These are phyloP conservation scores for Pichia gijzeniarum DNA, from an alignment of 805 yeast species.

Conservation along the genomic window DNA sequence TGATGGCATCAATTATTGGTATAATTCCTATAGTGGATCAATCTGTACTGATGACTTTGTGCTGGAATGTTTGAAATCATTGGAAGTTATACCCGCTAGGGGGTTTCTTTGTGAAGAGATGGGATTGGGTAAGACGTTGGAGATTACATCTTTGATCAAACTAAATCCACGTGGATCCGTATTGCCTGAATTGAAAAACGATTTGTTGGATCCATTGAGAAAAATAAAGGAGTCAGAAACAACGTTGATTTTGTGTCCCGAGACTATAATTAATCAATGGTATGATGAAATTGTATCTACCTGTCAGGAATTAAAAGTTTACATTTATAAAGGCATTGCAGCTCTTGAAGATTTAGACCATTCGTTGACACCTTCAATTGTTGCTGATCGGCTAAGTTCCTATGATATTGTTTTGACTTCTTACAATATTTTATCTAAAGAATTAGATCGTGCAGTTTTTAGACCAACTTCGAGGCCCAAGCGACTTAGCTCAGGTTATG, in stretches of 20 bases:
- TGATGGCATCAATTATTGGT: slow-evolving; percentile 32
- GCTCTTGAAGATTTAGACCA: slow-evolving; percentile 27
- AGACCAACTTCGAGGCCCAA: slow-evolving; percentile 51
- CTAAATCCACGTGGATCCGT: slow-evolving; percentile 48
- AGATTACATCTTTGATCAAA: slow-evolving; percentile 59
- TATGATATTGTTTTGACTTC: slow-evolving; percentile 80
- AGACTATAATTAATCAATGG: slow-evolving; percentile 84
- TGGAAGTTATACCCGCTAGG: slow-evolving; percentile 30
- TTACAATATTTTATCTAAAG: slow-evolving; percentile 62
- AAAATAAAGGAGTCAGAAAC: slow-evolving; percentile 50
- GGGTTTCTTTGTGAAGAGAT: slow-evolving; percentile 90
- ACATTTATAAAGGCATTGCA: slow-evolving; percentile 55
- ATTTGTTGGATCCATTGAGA: slow-evolving; percentile 37
- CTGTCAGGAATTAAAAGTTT: slow-evolving; percentile 56
- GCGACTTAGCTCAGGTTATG: slow-evolving; percentile 32
- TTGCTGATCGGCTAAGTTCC: slow-evolving; percentile 49
- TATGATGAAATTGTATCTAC: slow-evolving; percentile 54
- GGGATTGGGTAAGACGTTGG: slow-evolving; percentile 97
- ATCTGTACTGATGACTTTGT: slow-evolving; percentile 32
- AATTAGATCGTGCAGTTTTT: slow-evolving; percentile 72
- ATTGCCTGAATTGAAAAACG: slow-evolving; percentile 25
- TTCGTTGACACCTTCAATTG: slow-evolving; percentile 23
- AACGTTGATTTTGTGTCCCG: slow-evolving; percentile 81
- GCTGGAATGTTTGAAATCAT: slow-evolving; percentile 16
- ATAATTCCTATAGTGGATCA: slow-evolving; percentile 45